Conservation (phyloP, 176 grass and related monocot genomes). For the Oryza brachyantha region DNA sequence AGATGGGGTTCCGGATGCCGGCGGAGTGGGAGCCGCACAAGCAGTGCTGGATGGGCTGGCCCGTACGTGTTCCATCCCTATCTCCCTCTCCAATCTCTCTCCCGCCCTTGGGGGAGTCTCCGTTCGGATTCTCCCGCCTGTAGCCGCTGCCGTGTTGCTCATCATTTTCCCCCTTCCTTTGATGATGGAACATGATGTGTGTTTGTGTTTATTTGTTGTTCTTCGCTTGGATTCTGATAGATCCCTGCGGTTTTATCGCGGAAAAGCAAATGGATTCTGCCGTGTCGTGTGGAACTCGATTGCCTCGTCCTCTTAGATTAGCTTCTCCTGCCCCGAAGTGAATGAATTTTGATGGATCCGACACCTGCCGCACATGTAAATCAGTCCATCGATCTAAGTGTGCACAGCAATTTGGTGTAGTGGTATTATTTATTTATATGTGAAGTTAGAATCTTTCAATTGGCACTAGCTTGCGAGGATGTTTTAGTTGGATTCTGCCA, state of each 20-base stretch:
- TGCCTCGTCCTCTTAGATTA: neutral
- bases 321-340: neutral
- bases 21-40: constrained; percentile 90
- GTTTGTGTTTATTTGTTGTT: neutral
- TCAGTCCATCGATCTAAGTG: neutral
- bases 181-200: too few relatives aligned
- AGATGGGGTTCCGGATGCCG: constrained; percentile 80
- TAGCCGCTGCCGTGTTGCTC: neutral
- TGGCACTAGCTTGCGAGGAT: neutral
- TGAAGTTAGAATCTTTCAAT: constrained; percentile 6
- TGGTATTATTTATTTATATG: neutral
- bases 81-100: neutral
- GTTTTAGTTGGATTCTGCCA: neutral
- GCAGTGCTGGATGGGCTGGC: constrained; percentile 98
- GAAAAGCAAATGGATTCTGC: neutral
- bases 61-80: constrained; percentile 38
- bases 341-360: neutral
- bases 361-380: neutral
- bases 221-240: neutral
- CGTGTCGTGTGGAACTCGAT: neutral
- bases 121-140: too few relatives aligned
- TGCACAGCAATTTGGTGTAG: neutral
- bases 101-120: too few relatives aligned
- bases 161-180: too few relatives aligned
- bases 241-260: neutral